Evolutionary conservation across 208 protist species (phyloP).

Genomic region (Leishmania martiniquensis): DNA sequence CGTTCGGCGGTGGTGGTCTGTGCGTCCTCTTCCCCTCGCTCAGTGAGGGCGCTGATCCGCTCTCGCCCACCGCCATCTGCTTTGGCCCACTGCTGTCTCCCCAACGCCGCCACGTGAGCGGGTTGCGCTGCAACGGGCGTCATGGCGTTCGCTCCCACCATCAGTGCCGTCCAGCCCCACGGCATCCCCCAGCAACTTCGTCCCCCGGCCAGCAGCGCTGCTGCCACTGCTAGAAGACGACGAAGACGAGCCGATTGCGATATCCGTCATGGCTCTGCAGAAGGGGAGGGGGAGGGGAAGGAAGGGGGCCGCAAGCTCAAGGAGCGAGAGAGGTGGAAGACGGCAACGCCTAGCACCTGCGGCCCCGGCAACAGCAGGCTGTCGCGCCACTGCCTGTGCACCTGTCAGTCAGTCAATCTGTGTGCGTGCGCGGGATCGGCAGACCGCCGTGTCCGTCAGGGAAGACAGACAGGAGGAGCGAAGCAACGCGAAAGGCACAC

Average conservation of each 20-base stretch:
- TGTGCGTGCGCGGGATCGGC: not conserved
- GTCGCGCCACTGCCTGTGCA: not conserved
- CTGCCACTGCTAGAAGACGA: conserved; percentile 16
- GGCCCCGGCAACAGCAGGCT: not conserved
- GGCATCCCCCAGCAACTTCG: not conserved
- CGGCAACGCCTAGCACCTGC: not conserved
- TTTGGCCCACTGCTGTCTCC: not conserved
- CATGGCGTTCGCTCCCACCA: not conserved
- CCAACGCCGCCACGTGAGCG: not conserved
- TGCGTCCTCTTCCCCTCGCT: not conserved
- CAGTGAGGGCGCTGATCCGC: not conserved
- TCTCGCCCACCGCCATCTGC: not conserved
- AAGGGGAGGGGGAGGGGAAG: not conserved
- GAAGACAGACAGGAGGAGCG: not conserved
- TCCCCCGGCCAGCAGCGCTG: not conserved
- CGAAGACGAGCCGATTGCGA: conserved; percentile 24
- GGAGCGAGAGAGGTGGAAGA: not conserved
- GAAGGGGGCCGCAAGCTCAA: not conserved
- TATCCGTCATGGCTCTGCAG: conserved; percentile 20
- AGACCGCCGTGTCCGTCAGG: not conserved
- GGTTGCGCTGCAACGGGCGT: not conserved
- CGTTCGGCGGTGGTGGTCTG: not conserved
- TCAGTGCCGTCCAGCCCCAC: not conserved
- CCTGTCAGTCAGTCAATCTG: too few relatives aligned
- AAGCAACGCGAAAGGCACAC: not conserved